phyloP scores from a whole-genome alignment of 2,329 filamentous ascomycete genomes.

The Penicillium sp. region DNA sequence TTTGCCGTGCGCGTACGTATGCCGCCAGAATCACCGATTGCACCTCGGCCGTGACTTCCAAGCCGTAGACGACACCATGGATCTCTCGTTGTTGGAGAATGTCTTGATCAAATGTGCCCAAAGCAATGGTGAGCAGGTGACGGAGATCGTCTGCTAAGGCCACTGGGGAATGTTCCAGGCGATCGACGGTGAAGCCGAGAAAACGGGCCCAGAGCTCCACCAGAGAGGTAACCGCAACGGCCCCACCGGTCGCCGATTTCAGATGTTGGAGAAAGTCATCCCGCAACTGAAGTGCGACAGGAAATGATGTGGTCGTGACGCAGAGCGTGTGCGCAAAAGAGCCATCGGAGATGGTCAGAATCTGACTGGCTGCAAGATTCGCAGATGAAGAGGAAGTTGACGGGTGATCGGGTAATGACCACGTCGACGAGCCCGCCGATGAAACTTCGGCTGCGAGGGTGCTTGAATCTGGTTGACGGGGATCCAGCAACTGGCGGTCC shows the following conservation, averaged over 20 bases:
- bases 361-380: constrained; percentile 1
- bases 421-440: constrained; percentile 1
- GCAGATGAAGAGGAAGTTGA: neutral
- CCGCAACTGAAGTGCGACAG: constrained; percentile 8
- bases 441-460: neutral
- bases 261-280: constrained; percentile 12
- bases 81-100: constrained; percentile 8
- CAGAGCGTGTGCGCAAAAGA: constrained; percentile 7
- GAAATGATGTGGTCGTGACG: constrained; percentile 7
- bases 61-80: constrained; percentile 5
- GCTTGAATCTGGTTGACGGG: too few relatives aligned
- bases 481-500: too few relatives aligned
- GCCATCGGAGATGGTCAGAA: constrained; percentile 8
- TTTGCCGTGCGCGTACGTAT: constrained; percentile 3
- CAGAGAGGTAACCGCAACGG: constrained; percentile 4
- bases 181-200: constrained; percentile 8
- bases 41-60: constrained; percentile 3
- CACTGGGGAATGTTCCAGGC: constrained; percentile 3
- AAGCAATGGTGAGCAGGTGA: neutral
- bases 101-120: constrained; percentile 4
- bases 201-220: constrained; percentile 12
- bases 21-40: constrained; percentile 3
- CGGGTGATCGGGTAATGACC: constrained; percentile 1
- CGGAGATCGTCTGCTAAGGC: constrained; percentile 3
- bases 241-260: constrained; percentile 1